Evolutionary conservation across 768 basidiomycete species (phyloP).

Genomic region (Pilatotrama ljubarskyi): DNA sequence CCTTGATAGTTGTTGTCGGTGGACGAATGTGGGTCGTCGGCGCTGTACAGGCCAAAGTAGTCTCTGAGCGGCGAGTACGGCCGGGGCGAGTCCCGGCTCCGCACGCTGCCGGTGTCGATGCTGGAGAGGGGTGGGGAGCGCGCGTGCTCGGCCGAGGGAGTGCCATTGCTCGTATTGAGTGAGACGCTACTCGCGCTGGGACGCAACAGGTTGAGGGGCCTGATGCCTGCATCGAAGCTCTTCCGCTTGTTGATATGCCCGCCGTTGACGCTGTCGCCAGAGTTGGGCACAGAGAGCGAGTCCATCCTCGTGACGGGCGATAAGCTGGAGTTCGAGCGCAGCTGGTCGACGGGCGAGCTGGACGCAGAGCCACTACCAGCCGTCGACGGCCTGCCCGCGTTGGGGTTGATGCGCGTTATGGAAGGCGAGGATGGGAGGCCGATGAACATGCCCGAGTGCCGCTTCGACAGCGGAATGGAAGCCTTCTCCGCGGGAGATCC

Average conservation of each 20-base stretch:
- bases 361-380: constrained; percentile 14
- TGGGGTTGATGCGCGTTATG: constrained; percentile 8
- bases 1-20: constrained; percentile 14
- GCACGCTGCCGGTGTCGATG: neutral
- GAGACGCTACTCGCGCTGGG: constrained; percentile 23
- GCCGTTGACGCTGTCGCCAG: constrained; percentile 9
- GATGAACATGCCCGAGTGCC: constrained; percentile 22
- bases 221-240: constrained; percentile 47
- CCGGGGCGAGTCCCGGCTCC: constrained; percentile 30
- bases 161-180: constrained; percentile 9
- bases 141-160: constrained; percentile 2
- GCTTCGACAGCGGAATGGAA: constrained; percentile 19
- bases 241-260: constrained; percentile 34
- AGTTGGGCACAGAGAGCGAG: constrained; percentile 21
- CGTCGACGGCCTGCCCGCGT: constrained; percentile 16
- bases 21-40: constrained; percentile 10
- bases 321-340: constrained; percentile 20
- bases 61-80: constrained; percentile 37
- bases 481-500: constrained; percentile 17
- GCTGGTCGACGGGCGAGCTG: constrained; percentile 20
- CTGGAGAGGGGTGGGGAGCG: constrained; percentile 5
- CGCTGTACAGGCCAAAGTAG: constrained; percentile 26
- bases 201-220: constrained; percentile 39
- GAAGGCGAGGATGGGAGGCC: constrained; percentile 24
- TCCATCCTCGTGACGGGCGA: constrained; percentile 19